Evolutionary conservation across 179 eudicot species (phyloP), one percentile per base, ranked within the genome.

Genomic region (Vitellaria paradoxa): DNA sequence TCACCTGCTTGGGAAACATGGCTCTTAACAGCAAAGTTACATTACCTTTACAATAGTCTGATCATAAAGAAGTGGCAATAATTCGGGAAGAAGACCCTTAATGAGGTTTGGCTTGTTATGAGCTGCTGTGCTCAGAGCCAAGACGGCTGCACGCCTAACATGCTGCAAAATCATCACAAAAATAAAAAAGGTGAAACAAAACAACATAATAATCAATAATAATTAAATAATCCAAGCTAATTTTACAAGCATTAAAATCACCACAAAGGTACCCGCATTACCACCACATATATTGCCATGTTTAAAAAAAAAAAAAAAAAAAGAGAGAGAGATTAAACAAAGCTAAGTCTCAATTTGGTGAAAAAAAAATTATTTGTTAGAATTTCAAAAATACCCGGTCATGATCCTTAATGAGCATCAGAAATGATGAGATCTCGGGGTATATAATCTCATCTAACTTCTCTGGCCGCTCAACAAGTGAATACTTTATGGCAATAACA

Each of bases 41-140:
- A 17, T 77, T 86, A 94, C 99, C 98, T 96, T 96, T 67, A 96
- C 87, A 76, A 91, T 82, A 23, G 97, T 93, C 83, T 93, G 98
- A 87, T 96, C 99, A 85, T 96, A 96, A 63, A 93, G 87, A 72
- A 93, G 99, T 73, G 99, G 98, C 84, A 96, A 82, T 66, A 96
- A 63, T 77, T 93, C 96, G n/a, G 99, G 90, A 83, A 96, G 94
- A 81, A 96, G 89, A 74, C 91, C 93, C 89, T 92, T 96, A 79
- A 96, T 87, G 76, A 96, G 94, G 82, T 85, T 94, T 74, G 99
- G 99, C 83, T 96, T 96, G 82, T 96, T 93, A 83, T 96, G 99
- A 68, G 98, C 97, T 78, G 98, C 97, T 59, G 93, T 96, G 83
- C 94, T 96, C 83, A 96, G 78, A 73, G 99, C 98, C 89, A 93